A percentile compares a stretch with the other conserved stretches of the same genome.
phyloP scores from a whole-genome alignment of 345 rosid genomes.

The Heritiera littoralis region DNA sequence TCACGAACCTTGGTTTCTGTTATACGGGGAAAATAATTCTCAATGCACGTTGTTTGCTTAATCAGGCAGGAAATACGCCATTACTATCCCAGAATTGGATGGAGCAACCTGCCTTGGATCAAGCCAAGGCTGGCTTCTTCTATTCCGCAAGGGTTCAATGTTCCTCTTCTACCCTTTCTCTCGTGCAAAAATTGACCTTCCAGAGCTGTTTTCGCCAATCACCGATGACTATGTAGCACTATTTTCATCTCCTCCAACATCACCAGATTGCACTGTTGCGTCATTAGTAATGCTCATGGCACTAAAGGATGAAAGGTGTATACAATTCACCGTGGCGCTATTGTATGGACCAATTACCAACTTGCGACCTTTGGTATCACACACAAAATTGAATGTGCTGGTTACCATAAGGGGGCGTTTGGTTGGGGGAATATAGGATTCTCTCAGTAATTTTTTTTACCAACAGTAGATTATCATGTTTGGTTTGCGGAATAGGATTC shows the following conservation, averaged over 20 bases:
- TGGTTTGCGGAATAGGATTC: too few relatives aligned
- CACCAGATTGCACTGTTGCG: too few relatives aligned
- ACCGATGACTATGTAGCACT: too few relatives aligned
- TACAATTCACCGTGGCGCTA: background rate
- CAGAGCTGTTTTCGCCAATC: background rate
- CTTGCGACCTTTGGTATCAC: background rate
- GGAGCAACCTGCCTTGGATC: conserved; percentile 36
- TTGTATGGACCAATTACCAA: conserved; percentile 16
- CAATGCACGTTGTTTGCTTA: conserved; percentile 5
- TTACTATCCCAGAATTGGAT: conserved; percentile 20
- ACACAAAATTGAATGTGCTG: conserved; percentile 1
- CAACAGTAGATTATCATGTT: too few relatives aligned
- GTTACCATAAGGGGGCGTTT: background rate
- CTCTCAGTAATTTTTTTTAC: too few relatives aligned
- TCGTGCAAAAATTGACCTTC: conserved; percentile 27
- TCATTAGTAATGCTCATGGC: too few relatives aligned
- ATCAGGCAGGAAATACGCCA: background rate
- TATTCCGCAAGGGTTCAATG: conserved; percentile 1
- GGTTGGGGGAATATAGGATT: too few relatives aligned
- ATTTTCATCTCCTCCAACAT: too few relatives aligned
- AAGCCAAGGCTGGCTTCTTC: conserved; percentile 30
- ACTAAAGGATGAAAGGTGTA: too few relatives aligned
- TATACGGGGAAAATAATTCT: conserved; percentile 15
- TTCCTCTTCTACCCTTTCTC: conserved; percentile 33
- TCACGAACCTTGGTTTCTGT: conserved; percentile 22